Evolutionary conservation across 768 basidiomycete species (phyloP).

Genomic region (Boletellus sp.): DNA sequence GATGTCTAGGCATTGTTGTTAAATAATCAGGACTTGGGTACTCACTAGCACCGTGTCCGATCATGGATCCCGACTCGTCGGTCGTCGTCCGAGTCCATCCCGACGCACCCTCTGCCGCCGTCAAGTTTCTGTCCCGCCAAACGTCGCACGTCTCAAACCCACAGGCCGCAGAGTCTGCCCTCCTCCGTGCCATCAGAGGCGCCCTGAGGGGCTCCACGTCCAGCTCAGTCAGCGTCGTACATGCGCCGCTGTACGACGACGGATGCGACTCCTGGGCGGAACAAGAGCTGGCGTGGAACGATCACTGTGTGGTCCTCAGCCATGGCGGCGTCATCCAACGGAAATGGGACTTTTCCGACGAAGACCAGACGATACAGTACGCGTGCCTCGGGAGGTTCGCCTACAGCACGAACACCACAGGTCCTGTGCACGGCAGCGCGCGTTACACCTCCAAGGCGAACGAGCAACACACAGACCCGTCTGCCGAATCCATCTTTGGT

Average conservation of each 20-base stretch:
- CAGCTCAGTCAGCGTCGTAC: slow-evolving; percentile 39
- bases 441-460: slow-evolving; percentile 26
- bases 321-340: slow-evolving; percentile 65
- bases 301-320: slow-evolving; percentile 57
- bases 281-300: slow-evolving; percentile 70
- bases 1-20: slow-evolving; percentile 7
- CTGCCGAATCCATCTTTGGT: slow-evolving; percentile 34
- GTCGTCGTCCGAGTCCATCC: slow-evolving; percentile 40
- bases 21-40: slow-evolving; percentile 7
- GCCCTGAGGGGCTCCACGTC: slow-evolving; percentile 56
- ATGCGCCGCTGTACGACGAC: slow-evolving; percentile 40
- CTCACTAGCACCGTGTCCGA: background rate
- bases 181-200: slow-evolving; percentile 56
- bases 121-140: slow-evolving; percentile 37
- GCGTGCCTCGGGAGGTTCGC: slow-evolving; percentile 77
- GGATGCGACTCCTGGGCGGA: slow-evolving; percentile 44
- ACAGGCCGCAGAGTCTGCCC: slow-evolving; percentile 28
- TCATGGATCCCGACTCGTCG: slow-evolving; percentile 18
- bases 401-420: slow-evolving; percentile 37
- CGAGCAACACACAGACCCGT: slow-evolving; percentile 15
- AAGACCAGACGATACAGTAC: slow-evolving; percentile 71
- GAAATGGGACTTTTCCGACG: slow-evolving; percentile 72
- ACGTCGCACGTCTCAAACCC: slow-evolving; percentile 13
- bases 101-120: slow-evolving; percentile 42
- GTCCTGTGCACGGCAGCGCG: slow-evolving; percentile 24